Percentiles rank a stretch among this genome's conserved stretches.
phyloP scores from a whole-genome alignment of 2,329 filamentous ascomycete genomes.

The Fusarium aywerte region DNA sequence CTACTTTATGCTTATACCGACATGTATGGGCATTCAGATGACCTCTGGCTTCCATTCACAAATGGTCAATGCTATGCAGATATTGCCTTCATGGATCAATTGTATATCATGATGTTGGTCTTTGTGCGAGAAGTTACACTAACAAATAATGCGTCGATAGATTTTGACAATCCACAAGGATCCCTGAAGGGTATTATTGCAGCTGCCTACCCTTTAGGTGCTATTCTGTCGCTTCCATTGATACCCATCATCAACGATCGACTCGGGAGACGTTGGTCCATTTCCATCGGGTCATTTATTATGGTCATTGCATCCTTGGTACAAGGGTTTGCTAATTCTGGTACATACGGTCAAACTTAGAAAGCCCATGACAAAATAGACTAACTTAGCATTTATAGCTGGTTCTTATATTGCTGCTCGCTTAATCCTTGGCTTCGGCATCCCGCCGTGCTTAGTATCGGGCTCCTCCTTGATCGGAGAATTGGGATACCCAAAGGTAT shows the following conservation, averaged over 20 bases:
- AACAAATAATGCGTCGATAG: neutral
- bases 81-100: neutral
- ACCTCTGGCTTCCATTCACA: neutral
- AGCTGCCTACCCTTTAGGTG: conserved; percentile 60
- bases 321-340: neutral
- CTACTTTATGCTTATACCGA: neutral
- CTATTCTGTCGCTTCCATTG: conserved; percentile 50
- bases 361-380: no score
- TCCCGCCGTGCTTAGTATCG: conserved; percentile 35
- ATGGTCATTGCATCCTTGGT: conserved; percentile 28
- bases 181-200: conserved; percentile 47
- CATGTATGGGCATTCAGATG: neutral
- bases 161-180: conserved; percentile 48
- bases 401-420: conserved; percentile 64
- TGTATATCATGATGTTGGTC: neutral
- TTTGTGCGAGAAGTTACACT: rapidly evolving
- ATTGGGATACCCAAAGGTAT: neutral
- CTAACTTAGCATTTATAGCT: neutral
- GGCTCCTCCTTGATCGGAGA: neutral
- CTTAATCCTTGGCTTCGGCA: conserved; percentile 63
- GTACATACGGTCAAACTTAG: no score
- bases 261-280: conserved; percentile 46
- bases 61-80: neutral
- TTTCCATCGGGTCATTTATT: conserved; percentile 40
- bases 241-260: conserved; percentile 46